Base-by-base conservation (phyloP, 2,329 filamentous ascomycete species). In the Claviceps sp. region DNA sequence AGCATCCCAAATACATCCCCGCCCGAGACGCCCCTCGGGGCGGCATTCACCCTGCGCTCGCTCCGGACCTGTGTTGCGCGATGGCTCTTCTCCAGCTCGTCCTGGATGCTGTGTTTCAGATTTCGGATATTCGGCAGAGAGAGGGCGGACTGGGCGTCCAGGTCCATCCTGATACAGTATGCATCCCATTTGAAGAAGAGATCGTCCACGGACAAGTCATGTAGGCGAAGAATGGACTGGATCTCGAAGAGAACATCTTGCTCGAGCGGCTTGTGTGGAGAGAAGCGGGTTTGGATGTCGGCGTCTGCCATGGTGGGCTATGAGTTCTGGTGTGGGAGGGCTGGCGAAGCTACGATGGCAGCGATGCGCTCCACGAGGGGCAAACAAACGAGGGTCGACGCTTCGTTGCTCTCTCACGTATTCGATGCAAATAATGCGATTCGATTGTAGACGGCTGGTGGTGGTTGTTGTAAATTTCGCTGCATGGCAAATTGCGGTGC, bases 161-260 rank as follows among this genome's bases (percentile, higher is more conserved):
- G 72, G 24, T 90, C 88, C 83, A 97, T 89, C 69, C 91, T 95
- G 65, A 98, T 85, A 67, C 86, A 90, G 74, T 96, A 97, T 0
- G 89, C 91, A 68, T 98, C 93, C 93, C 93, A 98, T 76, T 97
- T 97, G 80, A 88, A 96, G 69, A 88, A 96, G 26, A 97, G 75
- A 65, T 97, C 93, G 66, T 97, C 84, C 37, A 83, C 76, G 16
- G 82, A 80, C 55, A 97, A 78, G 47, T 81, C 82, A 69, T 96
- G 88, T 55, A 97, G 75, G 51, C 84, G 82, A 71, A 93, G 78
- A 65, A 95, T 94, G 54, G 88, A 94, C 64, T 85, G 78, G 58
- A 98, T 74, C 70, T 96, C 90, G 50, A 77, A 72, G 57, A 88
- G 72, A 53, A 97, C 79, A 66, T 97, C 91, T 57, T 82, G 72